A percentile compares a stretch with the other conserved stretches of the same genome.
Evolutionary conservation across 495 filamentous ascomycete genomes (phyloP).

Genomic region (Hypoxylon fragiforme): DNA sequence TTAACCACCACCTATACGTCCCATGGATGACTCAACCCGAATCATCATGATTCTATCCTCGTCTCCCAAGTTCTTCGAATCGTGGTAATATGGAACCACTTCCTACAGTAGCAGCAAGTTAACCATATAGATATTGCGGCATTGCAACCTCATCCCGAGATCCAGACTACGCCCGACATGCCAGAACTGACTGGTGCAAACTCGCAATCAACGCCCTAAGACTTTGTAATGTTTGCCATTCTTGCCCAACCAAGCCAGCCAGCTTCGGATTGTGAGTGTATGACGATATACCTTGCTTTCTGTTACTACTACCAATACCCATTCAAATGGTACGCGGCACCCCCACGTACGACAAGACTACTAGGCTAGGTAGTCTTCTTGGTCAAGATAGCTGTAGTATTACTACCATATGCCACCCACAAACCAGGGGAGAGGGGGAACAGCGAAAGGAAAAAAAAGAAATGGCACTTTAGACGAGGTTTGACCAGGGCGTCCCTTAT

Average conservation of each 20-base stretch:
- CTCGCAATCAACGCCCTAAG: conserved; percentile 7
- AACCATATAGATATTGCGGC: too few relatives aligned
- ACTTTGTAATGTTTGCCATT: conserved; percentile 5
- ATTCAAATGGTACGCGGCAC: not conserved
- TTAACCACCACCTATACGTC: conserved; percentile 26
- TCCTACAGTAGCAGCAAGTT: too few relatives aligned
- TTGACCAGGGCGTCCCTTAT: too few relatives aligned
- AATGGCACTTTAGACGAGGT: too few relatives aligned
- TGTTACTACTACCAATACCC: too few relatives aligned
- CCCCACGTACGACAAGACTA: not conserved
- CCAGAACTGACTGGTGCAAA: conserved; percentile 20
- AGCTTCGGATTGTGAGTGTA: not conserved
- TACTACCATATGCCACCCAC: too few relatives aligned
- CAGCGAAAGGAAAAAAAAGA: too few relatives aligned
- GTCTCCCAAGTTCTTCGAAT: too few relatives aligned
- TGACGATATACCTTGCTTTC: not conserved
- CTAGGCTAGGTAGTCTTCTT: not conserved
- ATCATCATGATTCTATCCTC: conserved; percentile 15
- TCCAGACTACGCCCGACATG: conserved; percentile 21
- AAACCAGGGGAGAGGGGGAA: too few relatives aligned
- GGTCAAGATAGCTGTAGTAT: too few relatives aligned
- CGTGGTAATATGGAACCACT: too few relatives aligned
- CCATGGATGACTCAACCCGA: conserved; percentile 22
- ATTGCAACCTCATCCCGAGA: conserved; percentile 18
- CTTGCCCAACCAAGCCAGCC: conserved; percentile 1